Base-by-base conservation (phyloP, 345 rosid species). In the Acer saccharum region DNA sequence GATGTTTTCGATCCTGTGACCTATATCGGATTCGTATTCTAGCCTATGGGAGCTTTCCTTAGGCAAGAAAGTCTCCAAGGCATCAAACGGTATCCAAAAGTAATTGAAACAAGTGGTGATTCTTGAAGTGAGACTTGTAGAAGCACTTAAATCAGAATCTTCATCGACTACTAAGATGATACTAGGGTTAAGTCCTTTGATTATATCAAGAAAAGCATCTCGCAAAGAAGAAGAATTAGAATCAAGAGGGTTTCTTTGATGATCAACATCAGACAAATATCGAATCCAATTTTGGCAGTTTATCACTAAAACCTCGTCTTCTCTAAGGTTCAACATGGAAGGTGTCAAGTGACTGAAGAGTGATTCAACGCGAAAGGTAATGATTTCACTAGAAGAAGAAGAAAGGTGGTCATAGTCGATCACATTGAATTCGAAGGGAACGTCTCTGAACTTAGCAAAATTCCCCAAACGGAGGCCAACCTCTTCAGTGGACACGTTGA, bases 11-110 rank as follows among this genome's bases (percentile, higher is more conserved):
- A 91, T 88, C 74, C 87, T 91, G 65, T 83, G 87, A 39, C 93
- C 91, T 1, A 91, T 77, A 77, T 91, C 90, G 7, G 95, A 80
- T 71, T 91, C 95, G 4, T 86, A 89, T 5, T 91, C 93, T 13
- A 83, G 43, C 84, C 95, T 89, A 68, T 89, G 95, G 68, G 41
- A 13, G 27, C 89, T 89, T 4, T 88, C 91, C 77, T 83, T 89
- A 8, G 93, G 91, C 79, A 91, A 79, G 85, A 91, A 88, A n/a
- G 91, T 91, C 65, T 87, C 95, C 69, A 89, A 72, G 3, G 93
- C 90, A 32, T 91, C 95, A 52, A 91, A 89, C 10, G 95, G 95
- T 77, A 91, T 91, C 95, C 95, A 91, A 20, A 89, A 81, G 71
- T 87, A 91, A 76, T 89, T 91, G 80, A 91, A 89, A 81, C 95